Conservation (phyloP, 192 early-diverging fungal species). For the Geranomyces variabilis region DNA sequence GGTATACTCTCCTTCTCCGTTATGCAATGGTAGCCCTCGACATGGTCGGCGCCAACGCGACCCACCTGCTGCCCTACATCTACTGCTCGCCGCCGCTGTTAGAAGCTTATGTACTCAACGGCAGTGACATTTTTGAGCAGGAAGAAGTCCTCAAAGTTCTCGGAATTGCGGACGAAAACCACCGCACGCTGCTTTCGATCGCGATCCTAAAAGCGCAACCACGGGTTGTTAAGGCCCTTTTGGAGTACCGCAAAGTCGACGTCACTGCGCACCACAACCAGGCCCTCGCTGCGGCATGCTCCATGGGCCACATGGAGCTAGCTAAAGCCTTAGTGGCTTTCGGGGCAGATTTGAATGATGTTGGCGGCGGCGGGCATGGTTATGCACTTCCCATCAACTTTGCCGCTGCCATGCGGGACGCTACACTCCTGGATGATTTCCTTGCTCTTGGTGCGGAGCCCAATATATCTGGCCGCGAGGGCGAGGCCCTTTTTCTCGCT, state of each 20-base stretch:
- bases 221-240: conserved; percentile 1
- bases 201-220: neutral
- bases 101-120: conserved; percentile 4
- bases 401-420: neutral
- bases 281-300: conserved; percentile 7
- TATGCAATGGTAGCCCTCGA: neutral
- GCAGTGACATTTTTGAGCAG: conserved; percentile 4
- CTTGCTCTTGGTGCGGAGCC: conserved; percentile 1
- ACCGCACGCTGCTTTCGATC: neutral
- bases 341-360: conserved; percentile 5
- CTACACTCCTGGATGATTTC: neutral
- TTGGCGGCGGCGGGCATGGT: neutral
- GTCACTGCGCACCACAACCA: conserved; percentile 4
- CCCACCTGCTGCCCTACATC: neutral
- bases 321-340: neutral
- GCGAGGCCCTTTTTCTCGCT: conserved; percentile 7
- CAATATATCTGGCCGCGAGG: neutral
- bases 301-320: conserved; percentile 9
- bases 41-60: neutral
- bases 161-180: neutral
- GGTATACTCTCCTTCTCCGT: neutral
- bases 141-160: neutral
- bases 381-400: conserved; percentile 11
- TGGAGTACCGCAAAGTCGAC: conserved; percentile 8
- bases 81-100: neutral